phyloP scores from a whole-genome alignment of 306 rosid species.

The Nissolia schottii region DNA sequence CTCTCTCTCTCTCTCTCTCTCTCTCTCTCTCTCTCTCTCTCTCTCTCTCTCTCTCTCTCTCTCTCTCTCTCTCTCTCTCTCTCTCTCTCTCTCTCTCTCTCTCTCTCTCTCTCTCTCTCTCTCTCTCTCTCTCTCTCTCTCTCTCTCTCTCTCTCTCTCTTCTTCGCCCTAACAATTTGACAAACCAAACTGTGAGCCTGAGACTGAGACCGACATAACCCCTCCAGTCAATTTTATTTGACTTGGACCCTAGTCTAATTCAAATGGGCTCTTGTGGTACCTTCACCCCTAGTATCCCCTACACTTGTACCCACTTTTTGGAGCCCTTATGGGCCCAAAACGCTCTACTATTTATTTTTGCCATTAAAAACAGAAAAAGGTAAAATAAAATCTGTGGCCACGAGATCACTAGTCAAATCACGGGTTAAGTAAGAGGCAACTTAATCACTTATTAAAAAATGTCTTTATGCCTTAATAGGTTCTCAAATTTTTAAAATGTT shows the following conservation, averaged over 20 bases:
- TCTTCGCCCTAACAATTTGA: neutral
- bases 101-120: conserved; percentile 43
- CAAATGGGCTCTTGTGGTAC: neutral
- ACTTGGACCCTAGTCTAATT: neutral
- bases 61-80: neutral
- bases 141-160: neutral
- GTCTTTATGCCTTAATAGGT: no score
- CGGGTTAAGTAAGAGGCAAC: no score
- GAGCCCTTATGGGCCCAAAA: neutral
- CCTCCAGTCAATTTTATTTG: conserved; percentile 8
- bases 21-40: neutral
- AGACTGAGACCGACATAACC: neutral
- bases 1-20: neutral
- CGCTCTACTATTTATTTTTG: neutral
- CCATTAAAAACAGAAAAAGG: neutral
- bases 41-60: neutral
- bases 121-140: neutral
- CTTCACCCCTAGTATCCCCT: no score
- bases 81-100: conserved; percentile 54
- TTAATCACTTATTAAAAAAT: no score
- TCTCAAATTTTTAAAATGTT: no score
- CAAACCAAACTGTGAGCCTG: neutral
- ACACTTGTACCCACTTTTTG: neutral
- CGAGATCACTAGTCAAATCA: no score
- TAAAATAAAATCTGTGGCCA: neutral